phyloP scores from a whole-genome alignment of 257 asterid genomes.

The Solanum verrucosum region DNA sequence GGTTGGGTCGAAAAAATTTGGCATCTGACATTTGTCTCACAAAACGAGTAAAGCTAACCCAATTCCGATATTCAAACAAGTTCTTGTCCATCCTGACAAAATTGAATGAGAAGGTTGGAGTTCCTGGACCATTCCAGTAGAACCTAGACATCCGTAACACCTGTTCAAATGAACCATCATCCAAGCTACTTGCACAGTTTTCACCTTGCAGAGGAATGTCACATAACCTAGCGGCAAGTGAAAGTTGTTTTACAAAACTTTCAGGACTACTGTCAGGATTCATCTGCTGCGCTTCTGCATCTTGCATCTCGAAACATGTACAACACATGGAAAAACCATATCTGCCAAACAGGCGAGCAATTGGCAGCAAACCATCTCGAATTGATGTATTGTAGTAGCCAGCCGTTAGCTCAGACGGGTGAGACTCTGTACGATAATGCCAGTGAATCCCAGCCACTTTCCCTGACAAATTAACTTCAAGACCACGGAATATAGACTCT shows the following conservation, averaged over 20 bases:
- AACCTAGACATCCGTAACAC: constrained; percentile 51
- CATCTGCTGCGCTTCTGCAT: constrained; percentile 35
- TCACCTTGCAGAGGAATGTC: constrained; percentile 53
- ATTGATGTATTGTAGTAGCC: constrained; percentile 54
- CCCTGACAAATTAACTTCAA: constrained; percentile 45
- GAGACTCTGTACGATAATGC: constrained; percentile 49
- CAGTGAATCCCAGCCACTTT: constrained; percentile 56
- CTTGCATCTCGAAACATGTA: constrained; percentile 54
- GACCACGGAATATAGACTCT: constrained; percentile 44
- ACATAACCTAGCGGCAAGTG: constrained; percentile 40
- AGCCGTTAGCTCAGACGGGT: constrained; percentile 57
- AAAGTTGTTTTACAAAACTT: constrained; percentile 45
- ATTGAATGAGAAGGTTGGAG: constrained; percentile 58
- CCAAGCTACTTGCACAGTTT: constrained; percentile 39
- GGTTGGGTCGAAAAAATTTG: constrained; percentile 29
- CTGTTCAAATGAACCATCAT: constrained; percentile 48
- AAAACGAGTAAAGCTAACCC: constrained; percentile 55
- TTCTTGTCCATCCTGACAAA: constrained; percentile 61
- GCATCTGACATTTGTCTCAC: constrained; percentile 50
- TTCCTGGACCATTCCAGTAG: constrained; percentile 36
- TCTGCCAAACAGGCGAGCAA: constrained; percentile 48
- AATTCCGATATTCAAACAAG: constrained; percentile 40
- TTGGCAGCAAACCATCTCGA: constrained; percentile 49
- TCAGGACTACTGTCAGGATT: constrained; percentile 49
- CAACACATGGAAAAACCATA: constrained; percentile 53